phyloP scores from a whole-genome alignment of 2,329 filamentous ascomycete genomes.

The Cytospora paraplurivora region DNA sequence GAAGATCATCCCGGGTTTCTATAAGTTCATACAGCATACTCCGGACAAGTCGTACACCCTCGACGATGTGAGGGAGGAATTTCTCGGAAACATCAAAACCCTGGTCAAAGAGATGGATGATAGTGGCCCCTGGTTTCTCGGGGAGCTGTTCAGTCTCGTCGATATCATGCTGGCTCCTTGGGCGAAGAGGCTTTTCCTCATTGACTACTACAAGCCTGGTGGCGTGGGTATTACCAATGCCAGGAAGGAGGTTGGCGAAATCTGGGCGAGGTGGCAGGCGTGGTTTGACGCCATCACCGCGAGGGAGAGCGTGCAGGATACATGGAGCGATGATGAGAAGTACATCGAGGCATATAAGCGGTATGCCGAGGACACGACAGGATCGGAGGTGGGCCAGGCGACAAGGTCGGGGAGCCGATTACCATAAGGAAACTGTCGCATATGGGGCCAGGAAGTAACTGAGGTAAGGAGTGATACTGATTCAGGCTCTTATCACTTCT shows the following conservation, averaged over 20 bases:
- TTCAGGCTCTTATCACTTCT: not conserved
- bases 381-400: slow-evolving; percentile 63
- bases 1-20: slow-evolving; percentile 69
- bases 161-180: slow-evolving; percentile 74
- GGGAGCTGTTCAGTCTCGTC: slow-evolving; percentile 63
- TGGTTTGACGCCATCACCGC: slow-evolving; percentile 64
- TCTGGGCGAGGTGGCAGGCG: slow-evolving; percentile 66
- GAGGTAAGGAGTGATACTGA: not conserved
- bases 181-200: slow-evolving; percentile 70
- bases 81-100: slow-evolving; percentile 59
- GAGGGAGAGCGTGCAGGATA: slow-evolving; percentile 66
- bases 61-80: slow-evolving; percentile 57
- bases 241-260: slow-evolving; percentile 53
- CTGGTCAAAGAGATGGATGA: slow-evolving; percentile 62
- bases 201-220: slow-evolving; percentile 71
- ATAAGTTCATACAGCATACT: slow-evolving; percentile 62
- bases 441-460: not conserved
- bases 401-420: slow-evolving; percentile 64
- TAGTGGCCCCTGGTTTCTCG: slow-evolving; percentile 67
- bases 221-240: slow-evolving; percentile 49
- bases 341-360: slow-evolving; percentile 70
- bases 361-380: slow-evolving; percentile 67
- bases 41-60: slow-evolving; percentile 51
- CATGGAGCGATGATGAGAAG: slow-evolving; percentile 66
- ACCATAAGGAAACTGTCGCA: slow-evolving; percentile 47